Percentiles rank a stretch among this genome's conserved stretches.
Conservation (phyloP, 495 filamentous ascomycete genomes). For the Talaromyces thailandensis region DNA sequence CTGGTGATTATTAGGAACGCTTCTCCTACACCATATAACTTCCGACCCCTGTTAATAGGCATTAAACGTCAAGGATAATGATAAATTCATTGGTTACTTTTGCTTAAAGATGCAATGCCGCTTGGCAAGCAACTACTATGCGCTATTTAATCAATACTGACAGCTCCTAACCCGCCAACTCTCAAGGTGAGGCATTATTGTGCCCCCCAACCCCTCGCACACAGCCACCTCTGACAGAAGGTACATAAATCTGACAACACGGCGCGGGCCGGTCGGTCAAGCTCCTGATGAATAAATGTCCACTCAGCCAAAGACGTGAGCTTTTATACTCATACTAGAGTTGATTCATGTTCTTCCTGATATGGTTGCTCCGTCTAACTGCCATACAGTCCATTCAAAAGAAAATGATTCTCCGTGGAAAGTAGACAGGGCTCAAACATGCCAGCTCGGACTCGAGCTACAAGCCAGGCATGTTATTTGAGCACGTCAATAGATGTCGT, state of each 20-base stretch:
- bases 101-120: neutral
- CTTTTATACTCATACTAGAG: neutral
- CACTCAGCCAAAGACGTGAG: neutral
- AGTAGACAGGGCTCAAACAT: slow-evolving; percentile 6
- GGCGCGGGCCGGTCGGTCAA: neutral
- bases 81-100: neutral
- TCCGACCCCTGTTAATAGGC: neutral
- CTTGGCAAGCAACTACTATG: neutral
- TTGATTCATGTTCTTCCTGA: neutral
- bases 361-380: neutral
- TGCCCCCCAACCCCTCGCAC: neutral
- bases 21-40: too few relatives aligned
- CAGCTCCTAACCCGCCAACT: neutral
- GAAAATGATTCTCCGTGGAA: slow-evolving; percentile 14
- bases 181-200: neutral
- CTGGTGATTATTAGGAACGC: neutral
- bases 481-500: slow-evolving; percentile 10
- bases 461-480: slow-evolving; percentile 5
- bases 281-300: neutral
- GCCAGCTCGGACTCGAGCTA: slow-evolving; percentile 8
- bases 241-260: neutral
- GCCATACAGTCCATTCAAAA: neutral
- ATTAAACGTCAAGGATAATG: neutral
- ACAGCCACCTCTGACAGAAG: neutral
- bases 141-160: neutral